These are phyloP conservation scores for Kazachstania sp. DNA, from an alignment of 1,139 yeast species.

Conservation along the genomic window DNA sequence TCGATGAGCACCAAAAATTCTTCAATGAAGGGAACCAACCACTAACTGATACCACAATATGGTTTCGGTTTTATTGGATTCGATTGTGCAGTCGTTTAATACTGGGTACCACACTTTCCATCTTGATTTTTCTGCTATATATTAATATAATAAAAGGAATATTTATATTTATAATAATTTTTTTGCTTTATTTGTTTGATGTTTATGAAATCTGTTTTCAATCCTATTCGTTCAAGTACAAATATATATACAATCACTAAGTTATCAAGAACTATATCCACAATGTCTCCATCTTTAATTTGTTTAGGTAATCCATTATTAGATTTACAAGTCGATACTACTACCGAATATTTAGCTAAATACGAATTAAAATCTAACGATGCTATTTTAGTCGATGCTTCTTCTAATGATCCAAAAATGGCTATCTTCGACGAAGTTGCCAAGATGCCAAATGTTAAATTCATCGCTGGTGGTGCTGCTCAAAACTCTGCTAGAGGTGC, in stretches of 20 bases:
- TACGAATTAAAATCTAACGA: conserved; percentile 85
- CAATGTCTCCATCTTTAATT: conserved; percentile 48
- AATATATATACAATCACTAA: too few species aligned
- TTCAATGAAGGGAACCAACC: too few species aligned
- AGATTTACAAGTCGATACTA: conserved; percentile 80
- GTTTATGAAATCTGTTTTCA: neutral
- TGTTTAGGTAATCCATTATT: conserved; percentile 77
- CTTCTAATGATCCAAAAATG: conserved; percentile 57
- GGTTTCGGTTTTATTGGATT: too few species aligned
- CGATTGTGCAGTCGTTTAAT: too few species aligned
- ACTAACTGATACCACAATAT: too few species aligned
- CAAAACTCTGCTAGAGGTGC: conserved; percentile 99
- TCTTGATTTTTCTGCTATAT: too few species aligned
- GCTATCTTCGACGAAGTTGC: conserved; percentile 78
- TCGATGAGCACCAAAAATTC: too few species aligned
- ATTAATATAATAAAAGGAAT: too few species aligned
- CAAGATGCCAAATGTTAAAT: conserved; percentile 49
- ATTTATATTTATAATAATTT: too few species aligned
- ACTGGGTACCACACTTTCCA: too few species aligned
- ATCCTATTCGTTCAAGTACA: conserved; percentile 5
- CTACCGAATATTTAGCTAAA: conserved; percentile 59
- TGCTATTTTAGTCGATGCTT: conserved; percentile 76
- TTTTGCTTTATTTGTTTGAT: too few species aligned
- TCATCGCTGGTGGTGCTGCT: conserved; percentile 98
- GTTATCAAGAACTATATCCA: too few species aligned